Conservation (phyloP, 305 asterid genomes). For the Salvia sclarea region DNA sequence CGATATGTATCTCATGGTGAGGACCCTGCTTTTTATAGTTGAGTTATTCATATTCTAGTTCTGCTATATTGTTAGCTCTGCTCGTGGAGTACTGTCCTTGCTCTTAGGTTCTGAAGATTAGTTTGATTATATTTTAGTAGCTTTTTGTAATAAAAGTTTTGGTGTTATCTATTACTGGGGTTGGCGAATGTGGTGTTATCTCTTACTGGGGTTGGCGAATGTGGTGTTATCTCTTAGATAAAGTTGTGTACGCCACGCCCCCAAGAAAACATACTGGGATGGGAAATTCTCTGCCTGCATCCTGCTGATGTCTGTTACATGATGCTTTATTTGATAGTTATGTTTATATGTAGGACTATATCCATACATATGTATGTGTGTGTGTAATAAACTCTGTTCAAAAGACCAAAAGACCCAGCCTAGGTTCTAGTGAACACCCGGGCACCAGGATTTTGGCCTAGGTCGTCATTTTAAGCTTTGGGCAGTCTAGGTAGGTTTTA, state of each 20-base stretch:
- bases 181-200: not conserved
- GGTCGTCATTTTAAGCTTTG: not conserved
- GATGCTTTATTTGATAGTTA: not conserved
- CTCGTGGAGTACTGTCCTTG: conserved; percentile 9
- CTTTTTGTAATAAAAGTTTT: not conserved
- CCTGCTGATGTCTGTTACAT: not conserved
- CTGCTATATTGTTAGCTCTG: conserved; percentile 12
- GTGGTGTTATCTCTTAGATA: not conserved
- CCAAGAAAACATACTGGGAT: not conserved
- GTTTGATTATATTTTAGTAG: not conserved
- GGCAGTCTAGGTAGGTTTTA: not conserved
- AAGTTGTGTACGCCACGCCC: not conserved
- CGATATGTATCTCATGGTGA: conserved; percentile 66
- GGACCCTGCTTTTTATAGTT: conserved; percentile 20
- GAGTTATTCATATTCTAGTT: conserved; percentile 1
- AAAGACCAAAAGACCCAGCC: not conserved
- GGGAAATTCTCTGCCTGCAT: not conserved
- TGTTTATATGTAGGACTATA: not conserved
- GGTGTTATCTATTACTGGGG: not conserved
- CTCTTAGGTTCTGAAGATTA: conserved; percentile 6
- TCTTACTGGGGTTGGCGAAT: not conserved
- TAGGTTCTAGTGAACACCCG: not conserved
- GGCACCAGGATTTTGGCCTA: not conserved
- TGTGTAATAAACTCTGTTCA: not conserved
- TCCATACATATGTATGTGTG: not conserved